phyloP scores from a whole-genome alignment of 495 filamentous ascomycete species.

The Talaromyces stipitatus region DNA sequence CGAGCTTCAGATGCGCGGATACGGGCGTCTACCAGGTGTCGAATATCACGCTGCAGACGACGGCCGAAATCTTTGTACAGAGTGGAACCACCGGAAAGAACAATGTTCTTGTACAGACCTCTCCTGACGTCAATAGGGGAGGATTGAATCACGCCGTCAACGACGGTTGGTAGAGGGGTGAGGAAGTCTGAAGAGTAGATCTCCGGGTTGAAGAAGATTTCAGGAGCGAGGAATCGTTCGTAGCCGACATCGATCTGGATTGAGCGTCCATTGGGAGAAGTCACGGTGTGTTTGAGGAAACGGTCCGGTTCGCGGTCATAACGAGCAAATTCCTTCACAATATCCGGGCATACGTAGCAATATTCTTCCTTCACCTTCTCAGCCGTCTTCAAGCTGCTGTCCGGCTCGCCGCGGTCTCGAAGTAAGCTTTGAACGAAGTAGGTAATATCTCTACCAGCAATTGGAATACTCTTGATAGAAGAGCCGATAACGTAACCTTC shows the following conservation, averaged over 20 bases:
- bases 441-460: conserved; percentile 94
- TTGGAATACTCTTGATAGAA: conserved; percentile 97
- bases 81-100: conserved; percentile 91
- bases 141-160: conserved; percentile 93
- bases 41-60: conserved; percentile 91
- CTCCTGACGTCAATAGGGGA: conserved; percentile 95
- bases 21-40: conserved; percentile 85
- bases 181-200: conserved; percentile 98
- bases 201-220: conserved; percentile 99
- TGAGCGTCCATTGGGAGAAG: conserved; percentile 76
- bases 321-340: conserved; percentile 91
- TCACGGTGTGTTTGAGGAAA: conserved; percentile 82
- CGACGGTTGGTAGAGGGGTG: conserved; percentile 86
- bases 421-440: conserved; percentile 96
- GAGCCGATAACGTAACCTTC: conserved; percentile 99
- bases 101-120: conserved; percentile 99
- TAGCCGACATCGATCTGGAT: conserved; percentile 90
- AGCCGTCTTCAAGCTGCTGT: conserved; percentile 93
- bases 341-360: conserved; percentile 96
- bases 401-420: conserved; percentile 91
- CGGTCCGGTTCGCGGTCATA: conserved; percentile 88
- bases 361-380: conserved; percentile 97
- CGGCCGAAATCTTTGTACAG: conserved; percentile 97
- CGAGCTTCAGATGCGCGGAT: conserved; percentile 85
- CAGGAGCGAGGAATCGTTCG: conserved; percentile 94